phyloP scores from a whole-genome alignment of 257 asterid species.

The Fraxinus quadrangulata region DNA sequence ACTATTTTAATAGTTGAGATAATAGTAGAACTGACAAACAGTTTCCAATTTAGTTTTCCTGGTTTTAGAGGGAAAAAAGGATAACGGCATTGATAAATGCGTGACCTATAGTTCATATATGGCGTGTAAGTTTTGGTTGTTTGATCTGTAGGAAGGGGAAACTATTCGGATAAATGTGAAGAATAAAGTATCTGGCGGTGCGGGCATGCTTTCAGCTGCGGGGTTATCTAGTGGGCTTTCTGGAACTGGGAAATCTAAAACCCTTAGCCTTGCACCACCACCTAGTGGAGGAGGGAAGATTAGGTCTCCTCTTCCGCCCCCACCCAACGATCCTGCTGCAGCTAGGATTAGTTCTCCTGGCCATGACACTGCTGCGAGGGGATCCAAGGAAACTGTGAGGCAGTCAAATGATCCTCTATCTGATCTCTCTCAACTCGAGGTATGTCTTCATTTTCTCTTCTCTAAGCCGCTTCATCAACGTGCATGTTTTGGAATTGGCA shows the following conservation, averaged over 20 bases:
- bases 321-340: constrained; percentile 48
- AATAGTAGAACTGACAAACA: no score
- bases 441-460: constrained; percentile 19
- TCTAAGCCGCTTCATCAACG: not conserved
- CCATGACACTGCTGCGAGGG: constrained; percentile 26
- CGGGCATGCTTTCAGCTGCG: constrained; percentile 57
- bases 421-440: constrained; percentile 57
- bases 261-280: constrained; percentile 50
- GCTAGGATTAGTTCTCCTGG: constrained; percentile 34
- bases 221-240: constrained; percentile 39
- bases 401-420: constrained; percentile 44
- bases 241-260: constrained; percentile 39
- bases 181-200: constrained; percentile 48
- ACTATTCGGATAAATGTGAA: constrained; percentile 54
- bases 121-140: constrained; percentile 13
- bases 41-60: no score
- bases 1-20: no score
- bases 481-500: no score
- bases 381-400: constrained; percentile 30
- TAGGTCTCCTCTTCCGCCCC: constrained; percentile 56
- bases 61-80: no score
- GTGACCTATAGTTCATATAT: no score
- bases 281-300: constrained; percentile 43
- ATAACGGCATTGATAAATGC: no score
- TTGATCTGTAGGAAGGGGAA: constrained; percentile 51